Evolutionary conservation across 2,329 filamentous ascomycete species (phyloP), one percentile per base, ranked within the genome.

Genomic region (Penicillium sp.): DNA sequence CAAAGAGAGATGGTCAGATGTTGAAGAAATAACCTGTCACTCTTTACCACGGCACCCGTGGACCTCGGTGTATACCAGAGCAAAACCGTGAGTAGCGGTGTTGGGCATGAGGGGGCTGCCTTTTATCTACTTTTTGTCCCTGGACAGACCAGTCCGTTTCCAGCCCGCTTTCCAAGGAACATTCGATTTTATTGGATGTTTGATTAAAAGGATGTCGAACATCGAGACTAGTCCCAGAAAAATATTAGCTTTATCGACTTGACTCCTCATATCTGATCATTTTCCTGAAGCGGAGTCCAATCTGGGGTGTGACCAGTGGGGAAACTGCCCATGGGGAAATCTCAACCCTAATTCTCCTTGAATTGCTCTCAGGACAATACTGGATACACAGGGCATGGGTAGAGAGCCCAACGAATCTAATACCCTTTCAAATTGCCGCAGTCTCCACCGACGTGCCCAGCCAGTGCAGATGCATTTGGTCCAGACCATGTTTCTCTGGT

Each of bases 201-300:
- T 18, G 50, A 21, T 32, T 36, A 14, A 21, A 18, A 42, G 32
- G 10, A 43, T 27, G 16, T 21, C 31, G 24, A 55, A 39, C 22
- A 36, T 27, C 18, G 44, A 16, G 36, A 32, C 42, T 42, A 54
- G 29, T 10, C 46, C 44, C 13, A 53, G 27, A 43, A 38, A n/a
- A 42, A 27, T 10, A 1, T 8, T 52, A 45, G 18, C 9, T 22
- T 4, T 11, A 32, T 47, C 29, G 48, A 18, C 27, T 21, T 29
- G 31, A 34, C 45, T 39, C 40, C 40, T 31, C 18, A 41, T 24
- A 38, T 53, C 41, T 42, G 42, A 56, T 56, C 54, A 48, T 48
- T 43, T 60, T 60, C 58, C 58, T 18, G 22, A 60, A 60, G 36
- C 58, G 56, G 53, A 24, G 13, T 3, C 13, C n/a, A 43, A 41